Evolutionary conservation across 2,329 filamentous ascomycete species (phyloP).

Genomic region (Clonostachys rhizophaga): DNA sequence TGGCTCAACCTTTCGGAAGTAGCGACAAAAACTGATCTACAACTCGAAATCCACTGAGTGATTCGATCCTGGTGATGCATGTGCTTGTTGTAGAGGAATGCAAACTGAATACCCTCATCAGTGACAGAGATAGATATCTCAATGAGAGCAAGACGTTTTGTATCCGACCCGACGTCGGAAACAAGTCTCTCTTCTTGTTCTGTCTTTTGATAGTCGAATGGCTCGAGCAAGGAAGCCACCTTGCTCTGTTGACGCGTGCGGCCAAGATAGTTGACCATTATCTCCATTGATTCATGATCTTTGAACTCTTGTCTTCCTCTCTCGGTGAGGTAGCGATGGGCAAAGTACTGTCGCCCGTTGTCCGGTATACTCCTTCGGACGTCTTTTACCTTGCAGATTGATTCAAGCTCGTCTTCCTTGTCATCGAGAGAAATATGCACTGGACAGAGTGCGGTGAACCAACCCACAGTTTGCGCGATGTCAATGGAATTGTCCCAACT

Average conservation of each 20-base stretch:
- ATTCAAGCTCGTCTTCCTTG: slow-evolving; percentile 1
- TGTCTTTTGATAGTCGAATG: slow-evolving; percentile 1
- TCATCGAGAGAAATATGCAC: slow-evolving; percentile 9
- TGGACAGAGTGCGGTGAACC: slow-evolving; percentile 30
- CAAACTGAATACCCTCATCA: slow-evolving; percentile 34
- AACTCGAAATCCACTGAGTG: slow-evolving; percentile 29
- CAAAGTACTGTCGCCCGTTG: slow-evolving; percentile 32
- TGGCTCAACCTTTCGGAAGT: slow-evolving; percentile 18
- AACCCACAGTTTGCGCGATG: slow-evolving; percentile 27
- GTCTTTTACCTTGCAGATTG: slow-evolving; percentile 9
- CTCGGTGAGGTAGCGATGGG: slow-evolving; percentile 18
- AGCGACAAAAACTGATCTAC: slow-evolving; percentile 4
- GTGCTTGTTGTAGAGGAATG: slow-evolving; percentile 35
- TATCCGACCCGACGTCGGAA: slow-evolving; percentile 6
- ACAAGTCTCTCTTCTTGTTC: slow-evolving; percentile 2
- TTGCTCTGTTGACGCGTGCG: slow-evolving; percentile 14
- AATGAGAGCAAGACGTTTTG: slow-evolving; percentile 16
- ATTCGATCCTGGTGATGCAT: slow-evolving; percentile 33
- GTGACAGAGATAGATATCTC: slow-evolving; percentile 39
- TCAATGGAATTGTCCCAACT: slow-evolving; percentile 20
- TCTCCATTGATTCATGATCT: slow-evolving; percentile 31
- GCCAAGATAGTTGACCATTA: slow-evolving; percentile 42
- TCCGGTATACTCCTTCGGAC: slow-evolving; percentile 13
- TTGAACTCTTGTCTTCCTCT: slow-evolving; percentile 24
- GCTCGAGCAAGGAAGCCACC: slow-evolving; percentile 16